Evolutionary conservation across 139 green algal species (phyloP).

Genomic region (Cymbomonas tetramitiformis): DNA sequence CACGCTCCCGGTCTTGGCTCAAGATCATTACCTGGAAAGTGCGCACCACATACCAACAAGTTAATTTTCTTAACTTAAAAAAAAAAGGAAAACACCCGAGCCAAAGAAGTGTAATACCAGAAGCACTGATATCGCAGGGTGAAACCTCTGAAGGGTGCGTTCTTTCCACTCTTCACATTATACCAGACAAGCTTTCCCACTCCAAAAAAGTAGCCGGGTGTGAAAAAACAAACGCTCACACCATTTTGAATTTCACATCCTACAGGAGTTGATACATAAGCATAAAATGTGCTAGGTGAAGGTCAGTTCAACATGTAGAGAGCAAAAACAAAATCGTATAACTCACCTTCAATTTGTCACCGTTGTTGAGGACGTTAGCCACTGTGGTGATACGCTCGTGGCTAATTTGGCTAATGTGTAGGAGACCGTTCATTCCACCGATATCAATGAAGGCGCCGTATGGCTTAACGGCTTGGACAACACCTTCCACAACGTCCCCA

Average conservation of each 20-base stretch:
- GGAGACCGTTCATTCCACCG: conserved; percentile 73
- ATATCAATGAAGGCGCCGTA: conserved; percentile 96
- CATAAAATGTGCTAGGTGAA: background rate
- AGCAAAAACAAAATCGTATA: background rate
- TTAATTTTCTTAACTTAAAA: conserved; percentile 1
- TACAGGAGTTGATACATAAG: background rate
- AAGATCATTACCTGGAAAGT: conserved; percentile 89
- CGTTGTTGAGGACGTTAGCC: conserved; percentile 66
- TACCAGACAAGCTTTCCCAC: too few species aligned
- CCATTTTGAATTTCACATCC: background rate
- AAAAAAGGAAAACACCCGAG: background rate
- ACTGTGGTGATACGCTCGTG: conserved; percentile 78
- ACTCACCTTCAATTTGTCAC: conserved; percentile 93
- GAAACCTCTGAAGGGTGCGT: too few species aligned
- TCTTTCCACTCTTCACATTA: too few species aligned
- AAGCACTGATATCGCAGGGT: too few species aligned
- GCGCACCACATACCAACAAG: background rate
- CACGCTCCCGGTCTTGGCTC: conserved; percentile 65
- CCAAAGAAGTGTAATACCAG: too few species aligned
- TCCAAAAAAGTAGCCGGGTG: too few species aligned
- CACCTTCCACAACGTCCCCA: conserved; percentile 81
- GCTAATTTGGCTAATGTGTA: conserved; percentile 94
- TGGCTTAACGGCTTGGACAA: conserved; percentile 71
- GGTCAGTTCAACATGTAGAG: background rate
- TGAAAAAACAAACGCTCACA: too few species aligned